phyloP scores from a whole-genome alignment of 1,139 yeast genomes.

The Taphrina wiesneri region DNA sequence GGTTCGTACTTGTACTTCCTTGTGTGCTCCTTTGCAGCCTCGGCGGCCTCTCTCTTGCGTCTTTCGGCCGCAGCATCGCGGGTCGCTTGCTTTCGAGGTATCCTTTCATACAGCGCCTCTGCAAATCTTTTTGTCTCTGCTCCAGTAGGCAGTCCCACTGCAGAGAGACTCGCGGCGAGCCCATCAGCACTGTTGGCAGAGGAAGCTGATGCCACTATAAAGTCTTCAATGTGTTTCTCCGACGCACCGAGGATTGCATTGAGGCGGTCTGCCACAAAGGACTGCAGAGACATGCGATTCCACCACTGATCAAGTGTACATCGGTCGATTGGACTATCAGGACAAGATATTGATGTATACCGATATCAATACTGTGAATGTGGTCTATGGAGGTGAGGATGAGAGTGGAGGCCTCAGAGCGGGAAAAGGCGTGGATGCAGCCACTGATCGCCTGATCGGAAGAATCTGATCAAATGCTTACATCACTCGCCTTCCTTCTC shows the following conservation, averaged over 20 bases:
- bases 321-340: no score
- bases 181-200: slow-evolving; percentile 30
- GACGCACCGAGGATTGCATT: slow-evolving; percentile 34
- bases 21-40: slow-evolving; percentile 4
- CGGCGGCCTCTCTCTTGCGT: slow-evolving; percentile 22
- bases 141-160: slow-evolving; percentile 44
- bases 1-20: slow-evolving; percentile 36
- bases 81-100: slow-evolving; percentile 37
- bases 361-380: not conserved
- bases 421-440: not conserved
- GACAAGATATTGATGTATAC: not conserved
- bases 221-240: slow-evolving; percentile 36
- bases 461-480: not conserved
- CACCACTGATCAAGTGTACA: no score
- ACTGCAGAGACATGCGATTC: slow-evolving; percentile 34
- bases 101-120: slow-evolving; percentile 41
- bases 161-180: slow-evolving; percentile 41
- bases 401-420: not conserved
- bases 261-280: slow-evolving; percentile 30
- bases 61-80: slow-evolving; percentile 22
- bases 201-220: slow-evolving; percentile 33
- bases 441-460: not conserved
- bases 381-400: no score
- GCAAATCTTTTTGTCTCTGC: slow-evolving; percentile 41
- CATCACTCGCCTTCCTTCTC: not conserved